A percentile compares a stretch with the other conserved stretches of the same genome.
Conservation (phyloP, 2,329 filamentous ascomycete species). For the Shiraia sp. region DNA sequence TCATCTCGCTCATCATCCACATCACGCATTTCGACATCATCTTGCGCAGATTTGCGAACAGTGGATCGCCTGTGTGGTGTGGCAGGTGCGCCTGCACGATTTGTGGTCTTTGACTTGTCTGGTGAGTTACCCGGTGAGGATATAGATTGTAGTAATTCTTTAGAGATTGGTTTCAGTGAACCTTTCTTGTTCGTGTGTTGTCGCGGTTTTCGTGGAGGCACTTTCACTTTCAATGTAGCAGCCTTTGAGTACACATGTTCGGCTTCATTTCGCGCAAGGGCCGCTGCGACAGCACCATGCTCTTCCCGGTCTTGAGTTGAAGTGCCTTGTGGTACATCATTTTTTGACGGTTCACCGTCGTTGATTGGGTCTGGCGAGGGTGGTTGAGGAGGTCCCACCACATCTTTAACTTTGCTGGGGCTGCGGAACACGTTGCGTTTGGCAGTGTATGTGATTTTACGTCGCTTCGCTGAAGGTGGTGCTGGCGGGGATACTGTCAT, state of each 20-base stretch:
- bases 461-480: conserved; percentile 34
- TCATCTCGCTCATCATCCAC: conserved; percentile 19
- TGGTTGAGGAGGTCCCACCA: conserved; percentile 16
- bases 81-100: conserved; percentile 11
- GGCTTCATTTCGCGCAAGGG: conserved; percentile 19
- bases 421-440: conserved; percentile 26
- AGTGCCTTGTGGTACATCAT: conserved; percentile 21
- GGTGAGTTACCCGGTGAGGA: conserved; percentile 24
- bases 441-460: conserved; percentile 29
- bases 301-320: conserved; percentile 37
- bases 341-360: conserved; percentile 23
- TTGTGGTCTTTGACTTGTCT: conserved; percentile 7
- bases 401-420: conserved; percentile 13
- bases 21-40: conserved; percentile 28
- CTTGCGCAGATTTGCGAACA: conserved; percentile 1
- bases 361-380: conserved; percentile 15
- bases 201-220: conserved; percentile 16
- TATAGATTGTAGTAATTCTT: conserved; percentile 22
- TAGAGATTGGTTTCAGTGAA: conserved; percentile 33
- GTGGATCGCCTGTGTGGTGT: conserved; percentile 14
- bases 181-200: conserved; percentile 26
- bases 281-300: conserved; percentile 39
- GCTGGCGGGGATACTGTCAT: conserved; percentile 27
- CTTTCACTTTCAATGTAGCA: conserved; percentile 29
- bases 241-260: conserved; percentile 17